Evolutionary conservation across 2,329 filamentous ascomycete species (phyloP), one percentile per base, ranked within the genome.

Genomic region (Talaromyces atroroseus): DNA sequence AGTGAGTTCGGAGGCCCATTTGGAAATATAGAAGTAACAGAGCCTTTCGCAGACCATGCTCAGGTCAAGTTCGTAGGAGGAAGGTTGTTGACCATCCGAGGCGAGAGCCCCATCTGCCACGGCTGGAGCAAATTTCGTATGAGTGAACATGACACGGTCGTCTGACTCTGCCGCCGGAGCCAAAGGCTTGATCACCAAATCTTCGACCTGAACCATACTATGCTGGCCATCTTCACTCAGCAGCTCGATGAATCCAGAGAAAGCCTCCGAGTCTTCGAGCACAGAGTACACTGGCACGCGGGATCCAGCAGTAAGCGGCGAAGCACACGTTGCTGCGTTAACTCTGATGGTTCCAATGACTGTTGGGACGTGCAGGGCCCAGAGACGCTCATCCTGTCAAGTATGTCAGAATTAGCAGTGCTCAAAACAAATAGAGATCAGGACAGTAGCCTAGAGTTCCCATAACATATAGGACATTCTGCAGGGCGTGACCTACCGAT

Each of bases 301-400:
- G 20, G 46, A 29, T 20, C 46, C 29, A 7, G 29, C 24, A 29
- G 24, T 21, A 3, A 11, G 51, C 21, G 18, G 16, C n/a, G 32
- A 48, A 18, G n/a, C 32, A 29, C 52, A 54, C 14, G 26, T 16
- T 40, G 21, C 51, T 16, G 45, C 11, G 20, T 54, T 49, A 10
- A 54, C 45, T 5, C 52, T 12, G 14, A 54, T 48, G 10, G 12
- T 20, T 12, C 34, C 21, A 29, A 54, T 48, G 4, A n/a, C 29
- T 5, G 52, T 54, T 14, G 52, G 52, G n/a, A 54, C 52, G n/a
- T 49, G 45, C 1, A 54, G 20, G 2, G 52, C 40, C 45, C 52
- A 49, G 21, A 54, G 46, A 6, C 34, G 58, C 3, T 63, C 64
- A 54, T 67, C 65, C 0, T 60, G 29, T 11, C 29, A 11, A 32